A percentile compares a stretch with the other conserved stretches of the same genome.
These are phyloP conservation scores for Myxozyma neglecta DNA, from an alignment of 805 yeast species.

Conservation along the genomic window DNA sequence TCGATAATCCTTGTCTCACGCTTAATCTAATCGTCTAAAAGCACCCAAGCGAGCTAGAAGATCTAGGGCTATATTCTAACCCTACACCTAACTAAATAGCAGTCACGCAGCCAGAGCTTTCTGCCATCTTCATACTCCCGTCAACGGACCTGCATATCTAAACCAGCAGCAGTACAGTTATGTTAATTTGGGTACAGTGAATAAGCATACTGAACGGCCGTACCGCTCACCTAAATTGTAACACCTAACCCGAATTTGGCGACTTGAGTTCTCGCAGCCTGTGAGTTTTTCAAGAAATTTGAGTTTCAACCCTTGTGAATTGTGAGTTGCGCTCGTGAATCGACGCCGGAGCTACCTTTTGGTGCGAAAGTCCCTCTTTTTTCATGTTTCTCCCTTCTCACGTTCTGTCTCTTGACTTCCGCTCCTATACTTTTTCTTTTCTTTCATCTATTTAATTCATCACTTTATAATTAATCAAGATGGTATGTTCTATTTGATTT, in stretches of 20 bases:
- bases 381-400: not conserved
- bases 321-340: too few relatives aligned
- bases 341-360: too few relatives aligned
- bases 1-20: not conserved
- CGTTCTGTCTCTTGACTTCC: slow-evolving; percentile 1
- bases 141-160: not conserved
- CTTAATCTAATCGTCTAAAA: not conserved
- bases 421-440: not conserved
- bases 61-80: not conserved
- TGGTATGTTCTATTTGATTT: slow-evolving; percentile 15
- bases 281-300: too few relatives aligned
- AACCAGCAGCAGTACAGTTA: not conserved
- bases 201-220: not conserved
- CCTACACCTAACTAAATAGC: not conserved
- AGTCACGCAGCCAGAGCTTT: not conserved
- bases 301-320: too few relatives aligned
- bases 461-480: slow-evolving; percentile 10
- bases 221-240: not conserved
- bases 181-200: not conserved
- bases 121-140: not conserved
- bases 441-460: not conserved
- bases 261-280: not conserved
- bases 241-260: not conserved
- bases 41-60: not conserved
- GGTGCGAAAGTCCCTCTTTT: not conserved